These are phyloP conservation scores for Moesziomyces sp. DNA, from an alignment of 1,284 basidiomycete species.

Conservation along the genomic window DNA sequence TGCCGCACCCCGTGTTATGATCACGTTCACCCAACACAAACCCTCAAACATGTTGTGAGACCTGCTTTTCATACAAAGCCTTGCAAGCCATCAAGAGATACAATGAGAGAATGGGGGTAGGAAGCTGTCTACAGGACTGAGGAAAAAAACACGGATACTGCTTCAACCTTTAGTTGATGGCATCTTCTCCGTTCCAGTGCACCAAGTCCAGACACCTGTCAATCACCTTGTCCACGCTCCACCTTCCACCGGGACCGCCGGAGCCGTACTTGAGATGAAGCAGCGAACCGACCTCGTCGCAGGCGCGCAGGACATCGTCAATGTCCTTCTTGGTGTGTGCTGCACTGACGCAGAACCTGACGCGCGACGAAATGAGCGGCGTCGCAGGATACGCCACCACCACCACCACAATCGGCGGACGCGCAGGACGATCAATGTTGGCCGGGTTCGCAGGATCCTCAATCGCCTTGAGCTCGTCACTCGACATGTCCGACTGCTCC, in stretches of 20 bases:
- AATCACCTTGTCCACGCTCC: slow-evolving; percentile 83
- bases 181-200: slow-evolving; percentile 61
- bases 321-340: slow-evolving; percentile 97
- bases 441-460: slow-evolving; percentile 46
- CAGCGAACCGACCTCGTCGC: slow-evolving; percentile 89
- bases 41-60: too few species aligned
- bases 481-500: slow-evolving; percentile 39
- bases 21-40: too few species aligned
- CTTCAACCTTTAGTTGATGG: slow-evolving; percentile 27
- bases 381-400: slow-evolving; percentile 77
- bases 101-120: background rate
- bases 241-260: slow-evolving; percentile 77
- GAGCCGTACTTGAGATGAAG: slow-evolving; percentile 81
- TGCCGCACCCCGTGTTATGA: too few species aligned
- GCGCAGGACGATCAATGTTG: slow-evolving; percentile 39
- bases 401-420: slow-evolving; percentile 64
- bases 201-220: slow-evolving; percentile 82
- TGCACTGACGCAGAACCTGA: slow-evolving; percentile 93
- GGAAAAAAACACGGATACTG: too few species aligned
- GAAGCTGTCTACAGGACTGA: background rate
- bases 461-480: slow-evolving; percentile 42
- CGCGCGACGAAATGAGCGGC: slow-evolving; percentile 86
- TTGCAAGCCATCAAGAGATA: background rate
- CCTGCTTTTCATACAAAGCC: background rate
- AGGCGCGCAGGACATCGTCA: slow-evolving; percentile 84